Evolutionary conservation across 179 eudicot genomes (phyloP).

Genomic region (Vitellaria paradoxa): DNA sequence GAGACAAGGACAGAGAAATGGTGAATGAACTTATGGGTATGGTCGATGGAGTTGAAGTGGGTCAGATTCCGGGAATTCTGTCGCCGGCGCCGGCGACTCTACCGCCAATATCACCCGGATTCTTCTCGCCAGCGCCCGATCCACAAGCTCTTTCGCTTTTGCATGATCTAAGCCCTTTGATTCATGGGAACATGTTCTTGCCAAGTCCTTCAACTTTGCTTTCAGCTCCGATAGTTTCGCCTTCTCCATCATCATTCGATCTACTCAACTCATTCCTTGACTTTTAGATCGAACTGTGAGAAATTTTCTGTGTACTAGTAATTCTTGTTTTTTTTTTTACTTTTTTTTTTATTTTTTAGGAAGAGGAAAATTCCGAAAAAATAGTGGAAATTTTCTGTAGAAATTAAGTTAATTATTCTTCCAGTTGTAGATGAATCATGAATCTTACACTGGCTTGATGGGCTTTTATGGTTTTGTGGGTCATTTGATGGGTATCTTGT

Average conservation of each 20-base stretch:
- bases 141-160: conserved; percentile 20
- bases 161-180: conserved; percentile 41
- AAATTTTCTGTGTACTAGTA: too few species aligned
- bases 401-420: not conserved
- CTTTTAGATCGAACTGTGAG: conserved; percentile 21
- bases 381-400: too few species aligned
- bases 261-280: conserved; percentile 48
- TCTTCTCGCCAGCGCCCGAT: conserved; percentile 21
- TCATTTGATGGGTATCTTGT: not conserved
- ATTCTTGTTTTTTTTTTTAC: too few species aligned
- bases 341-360: not conserved
- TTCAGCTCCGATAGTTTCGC: conserved; percentile 41
- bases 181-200: conserved; percentile 33
- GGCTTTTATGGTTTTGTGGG: not conserved
- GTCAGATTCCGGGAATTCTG: conserved; percentile 60
- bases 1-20: conserved; percentile 25
- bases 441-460: not conserved
- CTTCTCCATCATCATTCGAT: conserved; percentile 47
- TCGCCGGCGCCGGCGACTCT: conserved; percentile 77
- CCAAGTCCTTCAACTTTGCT: conserved; percentile 57
- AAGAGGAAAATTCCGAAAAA: not conserved
- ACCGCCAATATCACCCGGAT: conserved; percentile 48
- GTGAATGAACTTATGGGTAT: conserved; percentile 12
- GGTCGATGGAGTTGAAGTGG: conserved; percentile 25
- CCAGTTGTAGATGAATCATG: not conserved